Conservation (phyloP, 225 moss, liverwort and hornwort genomes). For the Rhytidiadelphus loreus region DNA sequence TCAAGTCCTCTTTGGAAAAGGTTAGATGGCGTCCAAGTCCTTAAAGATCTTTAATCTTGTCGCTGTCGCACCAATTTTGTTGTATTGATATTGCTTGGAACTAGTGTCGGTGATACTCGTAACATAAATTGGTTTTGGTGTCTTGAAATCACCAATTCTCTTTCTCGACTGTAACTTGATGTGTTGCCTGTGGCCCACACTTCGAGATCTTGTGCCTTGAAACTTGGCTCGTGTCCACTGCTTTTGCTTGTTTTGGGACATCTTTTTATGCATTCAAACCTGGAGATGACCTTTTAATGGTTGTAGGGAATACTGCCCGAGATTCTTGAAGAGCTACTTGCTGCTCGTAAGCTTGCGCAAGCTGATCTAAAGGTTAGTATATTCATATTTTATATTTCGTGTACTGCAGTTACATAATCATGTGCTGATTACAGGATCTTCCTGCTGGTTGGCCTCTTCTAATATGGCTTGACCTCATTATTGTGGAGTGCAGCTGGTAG, state of each 20-base stretch:
- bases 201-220: not conserved
- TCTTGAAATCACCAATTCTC: too few species aligned
- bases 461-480: too few species aligned
- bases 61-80: not conserved
- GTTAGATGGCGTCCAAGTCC: too few species aligned
- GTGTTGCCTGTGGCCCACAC: not conserved
- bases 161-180: not conserved
- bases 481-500: too few species aligned
- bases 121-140: not conserved
- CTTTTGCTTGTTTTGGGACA: not conserved
- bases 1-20: too few species aligned
- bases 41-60: not conserved
- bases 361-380: too few species aligned
- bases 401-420: too few species aligned
- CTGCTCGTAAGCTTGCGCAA: slow-evolving; percentile 78
- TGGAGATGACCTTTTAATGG: not conserved
- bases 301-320: slow-evolving; percentile 82
- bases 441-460: too few species aligned
- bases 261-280: not conserved
- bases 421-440: too few species aligned
- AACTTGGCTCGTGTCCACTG: not conserved
- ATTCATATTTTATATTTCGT: too few species aligned
- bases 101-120: not conserved
- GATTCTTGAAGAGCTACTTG: slow-evolving; percentile 91
- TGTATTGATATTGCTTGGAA: not conserved